Evolutionary conservation across 176 grass and related monocot genomes (phyloP), one percentile per base, ranked within the genome.

Genomic region (Calamus simplicifolius): DNA sequence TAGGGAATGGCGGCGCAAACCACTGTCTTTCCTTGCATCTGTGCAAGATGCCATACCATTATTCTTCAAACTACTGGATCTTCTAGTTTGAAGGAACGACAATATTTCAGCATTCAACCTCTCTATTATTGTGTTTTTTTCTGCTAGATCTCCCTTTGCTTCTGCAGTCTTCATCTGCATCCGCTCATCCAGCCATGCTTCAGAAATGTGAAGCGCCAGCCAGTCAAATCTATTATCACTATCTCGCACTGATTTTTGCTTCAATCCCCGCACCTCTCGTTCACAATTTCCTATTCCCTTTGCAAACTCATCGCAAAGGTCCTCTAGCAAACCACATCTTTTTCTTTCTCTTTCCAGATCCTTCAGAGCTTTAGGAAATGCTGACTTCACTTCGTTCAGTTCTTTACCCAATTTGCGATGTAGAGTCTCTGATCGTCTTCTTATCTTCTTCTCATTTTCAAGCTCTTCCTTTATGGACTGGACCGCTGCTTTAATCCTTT

Each of bases 171-270:
- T 79, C 79, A 98, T 89, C 58, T 98, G 93, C 74, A 88, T 80
- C 54, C 88, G 72, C 71, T 92, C 93, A 74, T 98, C 93, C 16
- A 98, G 73, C 93, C 93, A 98, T 65, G 93, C 88, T 82, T 98
- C 93, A 1, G 79, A 49, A 63, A 91, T 79, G 73, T 98, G 93
- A 77, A 98, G 82, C 59, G 89, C 56, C 58, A 84, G 67, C 50
- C 76, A 82, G 69, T 98, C 84, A 81, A 85, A 85, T 48, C 83
- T 92, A 50, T 76, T 63, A 48, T 59, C 70, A 70, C 73, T 69
- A 71, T 79, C 75, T 66, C 83, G 85, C 58, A 52, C 51, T 54
- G 71, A 70, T 35, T 71, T 88, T 89, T 92, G 93, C 48, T 85
- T 92, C 48, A 89, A 79, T n/a, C 77, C 12, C 69, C 84, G 81